A percentile compares a stretch with the other conserved stretches of the same genome.
These are phyloP conservation scores for Vaucheria bursata DNA, from an alignment of 352 stramenopile species.

Conservation along the genomic window DNA sequence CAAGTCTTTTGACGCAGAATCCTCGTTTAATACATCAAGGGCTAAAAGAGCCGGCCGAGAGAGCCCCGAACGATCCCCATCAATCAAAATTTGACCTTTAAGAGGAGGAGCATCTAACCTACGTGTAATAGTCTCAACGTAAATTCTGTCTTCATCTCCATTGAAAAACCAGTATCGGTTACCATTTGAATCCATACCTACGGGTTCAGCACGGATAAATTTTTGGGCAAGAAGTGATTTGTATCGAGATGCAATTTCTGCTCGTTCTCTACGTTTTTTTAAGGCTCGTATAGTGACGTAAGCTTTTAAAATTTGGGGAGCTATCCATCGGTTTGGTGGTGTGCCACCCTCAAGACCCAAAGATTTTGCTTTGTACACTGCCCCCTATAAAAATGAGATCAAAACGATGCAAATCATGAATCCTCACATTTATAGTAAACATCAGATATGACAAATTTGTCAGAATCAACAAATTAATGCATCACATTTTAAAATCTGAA, in stretches of 20 bases:
- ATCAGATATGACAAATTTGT: neutral
- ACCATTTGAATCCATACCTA: conserved; percentile 30
- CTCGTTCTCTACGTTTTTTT: conserved; percentile 24
- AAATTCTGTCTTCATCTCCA: conserved; percentile 22
- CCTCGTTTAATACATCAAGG: neutral
- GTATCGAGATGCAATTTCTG: conserved; percentile 25
- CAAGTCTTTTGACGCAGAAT: neutral
- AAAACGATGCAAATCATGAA: neutral
- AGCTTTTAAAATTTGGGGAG: conserved; percentile 13
- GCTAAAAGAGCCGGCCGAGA: neutral
- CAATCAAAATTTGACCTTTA: neutral
- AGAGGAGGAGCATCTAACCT: conserved; percentile 11
- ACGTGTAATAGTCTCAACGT: conserved; percentile 29
- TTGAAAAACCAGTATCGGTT: conserved; percentile 41
- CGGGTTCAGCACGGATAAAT: conserved; percentile 38
- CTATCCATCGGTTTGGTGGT: neutral
- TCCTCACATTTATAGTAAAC: neutral
- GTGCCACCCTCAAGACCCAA: neutral
- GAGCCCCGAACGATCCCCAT: neutral
- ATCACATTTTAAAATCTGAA: neutral
- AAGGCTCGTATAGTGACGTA: conserved; percentile 9
- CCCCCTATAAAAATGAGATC: too few species aligned
- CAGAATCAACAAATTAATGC: neutral
- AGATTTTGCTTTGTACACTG: too few species aligned
- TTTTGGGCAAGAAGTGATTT: conserved; percentile 25